Evolutionary conservation across 441 rosid species (phyloP).

Genomic region (Manihot esculenta): DNA sequence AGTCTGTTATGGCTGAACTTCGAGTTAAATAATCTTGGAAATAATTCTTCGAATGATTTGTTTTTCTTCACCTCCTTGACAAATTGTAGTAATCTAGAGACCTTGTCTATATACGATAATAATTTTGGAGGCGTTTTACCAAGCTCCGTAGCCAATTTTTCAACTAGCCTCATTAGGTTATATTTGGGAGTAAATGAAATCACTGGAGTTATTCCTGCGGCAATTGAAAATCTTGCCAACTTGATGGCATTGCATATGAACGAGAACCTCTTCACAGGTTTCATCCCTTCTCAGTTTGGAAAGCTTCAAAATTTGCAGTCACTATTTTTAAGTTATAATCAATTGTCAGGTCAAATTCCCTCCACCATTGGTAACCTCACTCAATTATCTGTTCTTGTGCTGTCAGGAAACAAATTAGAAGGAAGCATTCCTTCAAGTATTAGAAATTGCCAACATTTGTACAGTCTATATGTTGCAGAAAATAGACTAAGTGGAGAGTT

Average conservation of each 20-base stretch:
- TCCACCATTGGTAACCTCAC: slow-evolving; percentile 31
- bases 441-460: too few species aligned
- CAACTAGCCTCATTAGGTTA: background rate
- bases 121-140: slow-evolving; percentile 2
- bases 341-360: slow-evolving; percentile 21
- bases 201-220: background rate
- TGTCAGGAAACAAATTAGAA: too few species aligned
- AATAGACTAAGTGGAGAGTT: too few species aligned
- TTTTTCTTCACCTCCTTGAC: background rate
- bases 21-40: background rate
- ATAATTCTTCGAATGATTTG: background rate
- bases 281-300: background rate
- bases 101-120: background rate
- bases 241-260: background rate
- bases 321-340: background rate
- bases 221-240: background rate
- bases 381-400: too few species aligned
- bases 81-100: background rate
- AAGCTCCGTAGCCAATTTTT: background rate
- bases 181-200: background rate
- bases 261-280: background rate
- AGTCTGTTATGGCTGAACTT: background rate
- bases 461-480: too few species aligned
- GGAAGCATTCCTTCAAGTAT: too few species aligned
- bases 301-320: background rate